phyloP scores from a whole-genome alignment of 371 early-diverging fungal genomes.

The Mortierella sp. region DNA sequence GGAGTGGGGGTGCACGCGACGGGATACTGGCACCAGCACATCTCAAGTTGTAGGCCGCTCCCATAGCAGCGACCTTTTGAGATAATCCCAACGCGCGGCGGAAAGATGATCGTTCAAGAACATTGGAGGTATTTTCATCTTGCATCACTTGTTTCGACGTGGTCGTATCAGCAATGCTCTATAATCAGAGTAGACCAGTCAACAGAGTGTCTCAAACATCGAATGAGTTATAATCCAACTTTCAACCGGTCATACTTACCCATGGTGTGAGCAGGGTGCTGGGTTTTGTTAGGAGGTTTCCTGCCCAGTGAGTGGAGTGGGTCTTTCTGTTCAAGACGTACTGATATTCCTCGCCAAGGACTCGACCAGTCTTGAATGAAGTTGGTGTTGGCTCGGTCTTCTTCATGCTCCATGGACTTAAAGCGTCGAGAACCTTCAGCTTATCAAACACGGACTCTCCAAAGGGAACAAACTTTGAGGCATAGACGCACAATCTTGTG shows the following conservation, averaged over 20 bases:
- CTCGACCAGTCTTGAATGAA: constrained; percentile 49
- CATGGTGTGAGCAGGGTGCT: constrained; percentile 60
- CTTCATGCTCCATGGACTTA: constrained; percentile 21
- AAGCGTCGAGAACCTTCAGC: constrained; percentile 7
- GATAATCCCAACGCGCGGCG: no score
- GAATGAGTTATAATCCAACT: no score
- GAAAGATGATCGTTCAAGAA: no score
- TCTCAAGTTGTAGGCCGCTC: no score
- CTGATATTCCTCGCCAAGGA: constrained; percentile 66
- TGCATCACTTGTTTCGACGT: constrained; percentile 17
- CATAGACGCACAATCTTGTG: constrained; percentile 33
- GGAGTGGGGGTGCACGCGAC: constrained; percentile 19
- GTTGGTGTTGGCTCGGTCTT: constrained; percentile 16
- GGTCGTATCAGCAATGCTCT: constrained; percentile 32
- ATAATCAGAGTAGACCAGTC: not conserved
- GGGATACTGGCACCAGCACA: not conserved
- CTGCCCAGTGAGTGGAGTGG: constrained; percentile 59
- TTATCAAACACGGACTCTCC: constrained; percentile 5
- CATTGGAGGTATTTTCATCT: not conserved
- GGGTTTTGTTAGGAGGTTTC: constrained; percentile 63
- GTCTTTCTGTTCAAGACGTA: constrained; percentile 63
- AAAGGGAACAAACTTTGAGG: constrained; percentile 27
- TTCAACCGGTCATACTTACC: constrained; percentile 32
- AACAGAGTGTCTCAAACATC: not conserved
- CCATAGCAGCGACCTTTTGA: no score